Evolutionary conservation across 2,329 filamentous ascomycete species (phyloP), one percentile per base, ranked within the genome.

Genomic region (Beauveria bassiana): DNA sequence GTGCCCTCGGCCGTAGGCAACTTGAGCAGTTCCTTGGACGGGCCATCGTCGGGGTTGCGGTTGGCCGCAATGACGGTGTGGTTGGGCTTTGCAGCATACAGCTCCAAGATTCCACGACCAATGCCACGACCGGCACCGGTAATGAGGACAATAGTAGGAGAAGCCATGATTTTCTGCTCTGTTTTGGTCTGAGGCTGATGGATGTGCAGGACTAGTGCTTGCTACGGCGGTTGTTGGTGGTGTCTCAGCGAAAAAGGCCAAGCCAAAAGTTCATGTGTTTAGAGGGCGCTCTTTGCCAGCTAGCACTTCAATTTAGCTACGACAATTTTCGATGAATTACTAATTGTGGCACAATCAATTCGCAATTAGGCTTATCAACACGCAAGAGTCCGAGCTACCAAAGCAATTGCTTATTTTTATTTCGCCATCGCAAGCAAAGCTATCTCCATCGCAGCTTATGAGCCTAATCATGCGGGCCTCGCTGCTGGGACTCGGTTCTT

Each of bases 61-160:
- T 73, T 72, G 2, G 68, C 70, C 24, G 76, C 76, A 20, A 78
- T 75, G 52, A 76, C 68, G 6, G 67, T 81, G 71, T 88, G 82
- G 72, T 87, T 83, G 67, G 83, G 79, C 47, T 80, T 77, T n/a
- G 78, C 74, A 1, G 79, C 72, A 64, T 74, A 77, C 9, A 64
- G 68, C 52, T 69, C 61, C 2, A 74, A 50, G 4, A 78, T 66
- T 0, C 71, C 74, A 24, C 64, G 64, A 3, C 76, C 76, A 2
- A 79, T 63, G 51, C 75, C 75, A 34, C 75, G 68, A 62, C 71
- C 73, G n/a, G 70, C 72, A 53, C 75, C 75, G 2, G 73, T 75
- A 63, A 78, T 73, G 26, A 77, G 68, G 24, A 55, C 53, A 20
- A 55, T 45, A 9, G 53, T 55, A 6, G 53, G 40, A 31, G 53